Percentiles rank a stretch among this genome's conserved stretches.
Evolutionary conservation across 768 basidiomycete genomes (phyloP).

Genomic region (Trametes elegans): DNA sequence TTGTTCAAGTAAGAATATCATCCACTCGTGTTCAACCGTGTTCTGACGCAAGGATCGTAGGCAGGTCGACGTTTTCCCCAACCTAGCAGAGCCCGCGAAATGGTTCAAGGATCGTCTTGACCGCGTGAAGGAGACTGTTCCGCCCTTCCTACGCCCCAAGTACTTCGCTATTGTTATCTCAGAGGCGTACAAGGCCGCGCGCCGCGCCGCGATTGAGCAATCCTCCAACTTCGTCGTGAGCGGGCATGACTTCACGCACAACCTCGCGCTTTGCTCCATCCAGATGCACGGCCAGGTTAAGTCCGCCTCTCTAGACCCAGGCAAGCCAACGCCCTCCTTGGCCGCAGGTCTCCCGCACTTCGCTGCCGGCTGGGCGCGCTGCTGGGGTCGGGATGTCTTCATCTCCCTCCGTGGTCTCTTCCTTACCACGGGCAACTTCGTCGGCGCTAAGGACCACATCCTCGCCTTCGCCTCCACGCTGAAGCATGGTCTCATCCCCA

Average conservation of each 20-base stretch:
- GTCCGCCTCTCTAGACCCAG: slow-evolving; percentile 86
- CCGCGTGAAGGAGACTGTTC: slow-evolving; percentile 65
- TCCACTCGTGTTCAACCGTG: slow-evolving; percentile 18
- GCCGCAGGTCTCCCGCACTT: slow-evolving; percentile 98
- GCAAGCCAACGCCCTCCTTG: slow-evolving; percentile 68
- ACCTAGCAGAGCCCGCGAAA: slow-evolving; percentile 62
- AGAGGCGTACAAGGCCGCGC: slow-evolving; percentile 90
- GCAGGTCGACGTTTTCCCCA: slow-evolving; percentile 61
- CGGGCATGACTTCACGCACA: slow-evolving; percentile 88
- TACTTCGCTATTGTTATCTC: slow-evolving; percentile 93
- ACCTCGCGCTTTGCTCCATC: slow-evolving; percentile 79
- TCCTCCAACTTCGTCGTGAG: slow-evolving; percentile 81
- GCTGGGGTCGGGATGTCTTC: slow-evolving; percentile 95
- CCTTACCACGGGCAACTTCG: slow-evolving; percentile 87
- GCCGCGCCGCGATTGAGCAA: slow-evolving; percentile 80
- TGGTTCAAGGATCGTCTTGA: slow-evolving; percentile 94
- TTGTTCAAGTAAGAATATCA: slow-evolving; percentile 72
- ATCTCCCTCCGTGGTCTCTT: slow-evolving; percentile 93
- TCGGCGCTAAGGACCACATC: slow-evolving; percentile 85
- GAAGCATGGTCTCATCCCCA: slow-evolving; percentile 96
- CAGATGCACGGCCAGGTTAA: slow-evolving; percentile 92
- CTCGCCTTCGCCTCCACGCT: slow-evolving; percentile 89
- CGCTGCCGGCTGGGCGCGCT: slow-evolving; percentile 88
- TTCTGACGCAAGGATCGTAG: slow-evolving; percentile 34
- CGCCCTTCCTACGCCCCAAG: slow-evolving; percentile 91